Percentiles rank a stretch among this genome's conserved stretches.
Evolutionary conservation across 2,329 filamentous ascomycete genomes (phyloP).

Genomic region (Scolecobasidium constrictum): DNA sequence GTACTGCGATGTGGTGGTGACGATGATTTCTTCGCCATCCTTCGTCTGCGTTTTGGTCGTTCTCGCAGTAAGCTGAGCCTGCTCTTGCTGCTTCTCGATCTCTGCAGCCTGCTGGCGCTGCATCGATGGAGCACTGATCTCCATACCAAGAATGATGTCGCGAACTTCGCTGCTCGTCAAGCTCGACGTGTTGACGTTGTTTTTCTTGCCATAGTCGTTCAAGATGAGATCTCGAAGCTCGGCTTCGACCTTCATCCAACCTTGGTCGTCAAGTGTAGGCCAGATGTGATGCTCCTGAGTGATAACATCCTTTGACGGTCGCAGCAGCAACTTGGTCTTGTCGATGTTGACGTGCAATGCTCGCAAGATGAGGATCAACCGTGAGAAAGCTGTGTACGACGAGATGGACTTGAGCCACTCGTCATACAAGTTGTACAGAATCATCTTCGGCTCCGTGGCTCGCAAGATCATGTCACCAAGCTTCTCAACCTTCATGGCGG

Average conservation of each 20-base stretch:
- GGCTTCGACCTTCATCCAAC: conserved; percentile 99
- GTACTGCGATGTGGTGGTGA: conserved; percentile 95
- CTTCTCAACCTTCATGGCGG: conserved; percentile 99
- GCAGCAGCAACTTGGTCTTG: conserved; percentile 90
- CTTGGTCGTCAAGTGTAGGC: conserved; percentile 87
- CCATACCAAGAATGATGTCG: conserved; percentile 98
- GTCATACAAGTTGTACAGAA: conserved; percentile 96
- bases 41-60: conserved; percentile 98
- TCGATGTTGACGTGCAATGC: conserved; percentile 96
- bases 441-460: conserved; percentile 99
- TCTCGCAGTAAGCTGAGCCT: conserved; percentile 90
- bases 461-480: conserved; percentile 97
- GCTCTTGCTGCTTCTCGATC: conserved; percentile 97
- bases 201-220: conserved; percentile 99
- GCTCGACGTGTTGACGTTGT: conserved; percentile 97
- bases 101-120: conserved; percentile 97
- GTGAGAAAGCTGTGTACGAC: conserved; percentile 96
- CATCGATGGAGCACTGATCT: conserved; percentile 95
- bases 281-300: conserved; percentile 99
- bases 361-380: conserved; percentile 83
- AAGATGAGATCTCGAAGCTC: conserved; percentile 90
- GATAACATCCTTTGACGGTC: conserved; percentile 95
- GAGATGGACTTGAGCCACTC: conserved; percentile 98
- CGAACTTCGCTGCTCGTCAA: conserved; percentile 94
- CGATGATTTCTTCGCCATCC: conserved; percentile 93